Evolutionary conservation across 257 asterid genomes (phyloP).

Genomic region (Anisodus acutangulus): DNA sequence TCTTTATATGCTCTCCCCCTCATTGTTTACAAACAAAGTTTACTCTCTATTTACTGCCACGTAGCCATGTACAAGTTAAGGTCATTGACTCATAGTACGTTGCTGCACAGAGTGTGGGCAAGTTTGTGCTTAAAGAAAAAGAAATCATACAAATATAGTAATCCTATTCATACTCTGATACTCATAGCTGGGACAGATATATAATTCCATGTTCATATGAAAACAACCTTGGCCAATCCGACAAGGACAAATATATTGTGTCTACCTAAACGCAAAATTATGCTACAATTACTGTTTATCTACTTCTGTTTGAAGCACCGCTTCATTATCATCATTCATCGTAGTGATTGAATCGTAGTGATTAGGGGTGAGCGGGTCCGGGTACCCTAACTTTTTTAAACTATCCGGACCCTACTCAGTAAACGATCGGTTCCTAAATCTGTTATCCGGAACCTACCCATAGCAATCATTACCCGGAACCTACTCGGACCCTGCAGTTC

Average conservation of each 20-base stretch:
- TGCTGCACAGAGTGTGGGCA: neutral
- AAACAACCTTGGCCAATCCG: neutral
- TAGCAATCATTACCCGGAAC: no score
- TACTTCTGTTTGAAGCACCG: conserved; percentile 15
- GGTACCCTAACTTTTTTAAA: no score
- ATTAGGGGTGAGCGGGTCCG: no score
- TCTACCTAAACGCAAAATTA: neutral
- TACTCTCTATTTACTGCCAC: neutral
- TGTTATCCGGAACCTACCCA: no score
- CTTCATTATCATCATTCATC: neutral
- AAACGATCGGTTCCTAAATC: no score
- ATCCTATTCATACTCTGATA: neutral
- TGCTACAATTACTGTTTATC: neutral
- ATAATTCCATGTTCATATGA: no score
- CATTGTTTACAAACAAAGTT: conserved; percentile 22
- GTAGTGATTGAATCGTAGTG: no score
- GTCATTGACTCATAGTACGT: no score
- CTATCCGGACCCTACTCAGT: no score
- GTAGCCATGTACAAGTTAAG: neutral
- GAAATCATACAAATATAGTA: neutral
- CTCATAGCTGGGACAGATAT: neutral
- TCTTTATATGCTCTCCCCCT: neutral
- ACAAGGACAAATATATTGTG: neutral
- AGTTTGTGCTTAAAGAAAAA: conserved; percentile 27
- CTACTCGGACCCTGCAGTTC: no score